Evolutionary conservation across 371 early-diverging fungal genomes (phyloP), one percentile per base, ranked within the genome.

Genomic region (Apophysomyces trapeziformis): DNA sequence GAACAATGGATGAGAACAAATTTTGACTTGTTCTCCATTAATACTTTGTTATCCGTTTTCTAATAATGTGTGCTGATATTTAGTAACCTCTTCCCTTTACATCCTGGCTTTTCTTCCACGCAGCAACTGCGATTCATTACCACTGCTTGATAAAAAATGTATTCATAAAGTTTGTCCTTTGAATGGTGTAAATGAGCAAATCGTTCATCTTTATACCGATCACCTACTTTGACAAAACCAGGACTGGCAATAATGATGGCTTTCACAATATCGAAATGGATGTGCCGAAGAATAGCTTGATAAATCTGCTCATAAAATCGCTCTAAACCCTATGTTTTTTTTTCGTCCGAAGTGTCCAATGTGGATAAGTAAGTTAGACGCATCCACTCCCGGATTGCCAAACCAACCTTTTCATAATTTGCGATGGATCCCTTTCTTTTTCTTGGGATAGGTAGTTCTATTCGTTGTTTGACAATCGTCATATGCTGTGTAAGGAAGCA

Each of bases 171-270:
- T 75, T 93, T 91, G 61, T 97, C 97, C 85, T 94, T 75, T 38
- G 9, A 37, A 35, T 32, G 9, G 16, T 38, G 46, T 63, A 37
- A 46, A 7, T 44, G 2, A 39, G n/a, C 11, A 1, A 4, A n/a
- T 4, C 13, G 5, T 47, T 14, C 16, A n/a, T 7, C 47, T 2
- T 9, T 13, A 14, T 2, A 58, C 32, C 18, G n/a, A 32, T 13
- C 26, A 57, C 68, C 47, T 78, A 90, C 92, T 85, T 90, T 93
- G 14, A 93, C 90, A 78, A 97, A 97, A 8, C 98, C 99, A 18
- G 98, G 98, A 68, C 95, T 94, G 16, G 96, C 98, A 37, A 99
- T 75, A 54, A 99, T 92, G 9, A 98, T 80, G 13, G 92, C 97
- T 73, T 99, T 98, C 61, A 97, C 87, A 60, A 96, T 84, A 58